These are phyloP conservation scores for Rutstroemia sp. DNA, from an alignment of 2,329 filamentous ascomycete genomes.

Conservation along the genomic window DNA sequence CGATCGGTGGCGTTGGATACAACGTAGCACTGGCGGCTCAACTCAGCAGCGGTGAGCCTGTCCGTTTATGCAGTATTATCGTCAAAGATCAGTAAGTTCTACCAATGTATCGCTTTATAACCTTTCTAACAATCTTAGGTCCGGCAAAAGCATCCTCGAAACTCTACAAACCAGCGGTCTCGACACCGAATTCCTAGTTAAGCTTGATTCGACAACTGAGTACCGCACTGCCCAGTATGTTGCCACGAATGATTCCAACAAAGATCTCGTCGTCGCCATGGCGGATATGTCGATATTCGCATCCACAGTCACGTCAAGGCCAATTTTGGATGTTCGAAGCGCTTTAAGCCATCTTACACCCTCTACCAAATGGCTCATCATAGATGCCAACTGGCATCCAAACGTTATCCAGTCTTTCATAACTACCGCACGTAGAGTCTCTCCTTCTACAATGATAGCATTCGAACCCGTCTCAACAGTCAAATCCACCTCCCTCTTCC, in stretches of 20 bases:
- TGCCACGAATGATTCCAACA: conserved; percentile 75
- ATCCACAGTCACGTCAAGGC: conserved; percentile 39
- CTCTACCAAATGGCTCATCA: conserved; percentile 59
- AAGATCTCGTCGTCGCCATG: conserved; percentile 86
- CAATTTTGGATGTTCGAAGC: not conserved
- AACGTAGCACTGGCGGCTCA: conserved; percentile 86
- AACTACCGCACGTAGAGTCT: conserved; percentile 28
- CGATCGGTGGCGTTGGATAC: conserved; percentile 82
- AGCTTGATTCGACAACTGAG: not conserved
- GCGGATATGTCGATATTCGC: conserved; percentile 70
- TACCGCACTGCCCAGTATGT: conserved; percentile 84
- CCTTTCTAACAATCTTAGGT: conserved; percentile 35
- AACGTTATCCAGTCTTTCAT: conserved; percentile 62
- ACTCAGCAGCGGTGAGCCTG: conserved; percentile 57
- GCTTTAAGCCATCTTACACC: not conserved
- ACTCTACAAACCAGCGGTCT: conserved; percentile 59
- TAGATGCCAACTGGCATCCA: conserved; percentile 81
- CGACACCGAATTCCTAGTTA: conserved; percentile 49
- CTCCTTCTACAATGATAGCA: conserved; percentile 50
- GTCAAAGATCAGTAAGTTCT: conserved; percentile 62
- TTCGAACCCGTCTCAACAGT: conserved; percentile 85
- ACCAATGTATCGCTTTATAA: not conserved
- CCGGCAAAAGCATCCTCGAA: conserved; percentile 65
- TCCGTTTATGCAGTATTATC: conserved; percentile 66
- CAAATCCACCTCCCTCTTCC: conserved; percentile 66